phyloP scores from a whole-genome alignment of 768 basidiomycete genomes.

The Tricholoma hemisulphureum region DNA sequence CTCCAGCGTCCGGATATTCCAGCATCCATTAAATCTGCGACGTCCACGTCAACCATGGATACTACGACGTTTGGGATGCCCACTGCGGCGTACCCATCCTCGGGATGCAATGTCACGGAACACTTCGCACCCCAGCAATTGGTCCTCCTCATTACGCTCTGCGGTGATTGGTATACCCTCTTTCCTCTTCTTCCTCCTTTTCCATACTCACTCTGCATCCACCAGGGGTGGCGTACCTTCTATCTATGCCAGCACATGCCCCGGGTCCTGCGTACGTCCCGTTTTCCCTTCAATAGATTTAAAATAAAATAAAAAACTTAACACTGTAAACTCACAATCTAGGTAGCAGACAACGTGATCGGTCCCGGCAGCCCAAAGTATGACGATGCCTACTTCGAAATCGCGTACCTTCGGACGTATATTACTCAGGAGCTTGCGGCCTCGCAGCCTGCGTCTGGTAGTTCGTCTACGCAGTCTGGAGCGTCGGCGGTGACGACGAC shows the following conservation, averaged over 20 bases:
- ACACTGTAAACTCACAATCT: not conserved
- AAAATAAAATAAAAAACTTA: too few species aligned
- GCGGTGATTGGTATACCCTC: conserved; percentile 41
- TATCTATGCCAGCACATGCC: conserved; percentile 44
- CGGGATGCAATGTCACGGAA: conserved; percentile 49
- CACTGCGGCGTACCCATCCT: conserved; percentile 58
- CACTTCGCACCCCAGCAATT: conserved; percentile 66
- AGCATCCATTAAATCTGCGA: conserved; percentile 32
- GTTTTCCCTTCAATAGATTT: too few species aligned
- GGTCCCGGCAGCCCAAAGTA: conserved; percentile 44
- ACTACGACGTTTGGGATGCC: conserved; percentile 56
- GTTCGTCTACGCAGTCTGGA: too few species aligned
- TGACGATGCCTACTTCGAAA: conserved; percentile 58
- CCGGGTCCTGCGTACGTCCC: conserved; percentile 39
- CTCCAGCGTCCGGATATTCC: conserved; percentile 46
- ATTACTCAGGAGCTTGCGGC: conserved; percentile 29
- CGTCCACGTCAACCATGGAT: conserved; percentile 36
- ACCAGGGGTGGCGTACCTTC: conserved; percentile 43
- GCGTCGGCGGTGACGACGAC: too few species aligned
- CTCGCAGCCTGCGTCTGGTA: not conserved
- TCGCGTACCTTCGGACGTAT: conserved; percentile 59
- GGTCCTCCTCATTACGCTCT: conserved; percentile 68
- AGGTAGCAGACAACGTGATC: conserved; percentile 45
- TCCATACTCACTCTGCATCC: not conserved
- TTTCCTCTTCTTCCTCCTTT: not conserved